These are phyloP conservation scores for Tillandsia fasciculata DNA, from an alignment of 176 grass and related monocot species.

Conservation along the genomic window DNA sequence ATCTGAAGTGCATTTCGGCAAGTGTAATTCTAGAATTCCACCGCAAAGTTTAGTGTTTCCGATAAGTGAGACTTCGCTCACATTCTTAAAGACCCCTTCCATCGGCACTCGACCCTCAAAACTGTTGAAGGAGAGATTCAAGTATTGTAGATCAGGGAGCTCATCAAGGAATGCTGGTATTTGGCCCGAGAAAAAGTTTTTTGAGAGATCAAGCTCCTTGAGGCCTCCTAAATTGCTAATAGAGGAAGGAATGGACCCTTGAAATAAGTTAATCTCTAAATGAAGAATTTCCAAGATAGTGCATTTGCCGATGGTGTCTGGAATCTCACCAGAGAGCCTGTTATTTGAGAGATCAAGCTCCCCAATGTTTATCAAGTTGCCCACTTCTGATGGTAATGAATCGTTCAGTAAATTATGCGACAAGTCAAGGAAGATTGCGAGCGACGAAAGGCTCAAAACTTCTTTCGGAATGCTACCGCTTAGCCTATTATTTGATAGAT, in stretches of 20 bases:
- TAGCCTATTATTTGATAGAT: no score
- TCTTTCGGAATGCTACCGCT: no score
- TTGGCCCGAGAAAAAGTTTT: constrained; percentile 18
- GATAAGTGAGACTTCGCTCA: background rate
- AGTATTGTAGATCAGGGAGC: background rate
- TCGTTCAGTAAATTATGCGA: constrained; percentile 28
- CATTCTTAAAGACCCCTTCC: background rate
- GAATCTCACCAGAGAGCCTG: constrained; percentile 22
- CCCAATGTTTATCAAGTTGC: background rate
- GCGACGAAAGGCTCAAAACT: no score
- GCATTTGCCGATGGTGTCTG: constrained; percentile 8
- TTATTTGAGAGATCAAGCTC: constrained; percentile 33
- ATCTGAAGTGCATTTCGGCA: background rate
- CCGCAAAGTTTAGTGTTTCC: background rate
- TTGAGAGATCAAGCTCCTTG: constrained; percentile 8
- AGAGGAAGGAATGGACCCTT: constrained; percentile 20
- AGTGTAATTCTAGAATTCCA: background rate
- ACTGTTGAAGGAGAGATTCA: constrained; percentile 19
- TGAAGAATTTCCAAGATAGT: constrained; percentile 4
- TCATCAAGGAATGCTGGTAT: constrained; percentile 14
- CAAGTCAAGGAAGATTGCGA: constrained; percentile 11
- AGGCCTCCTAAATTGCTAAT: constrained; percentile 29
- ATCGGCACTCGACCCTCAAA: background rate
- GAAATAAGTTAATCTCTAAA: constrained; percentile 31
- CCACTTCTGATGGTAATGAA: constrained; percentile 18